Conservation (phyloP, 768 basidiomycete genomes). For the Chalciporus sphaerocephalus region DNA sequence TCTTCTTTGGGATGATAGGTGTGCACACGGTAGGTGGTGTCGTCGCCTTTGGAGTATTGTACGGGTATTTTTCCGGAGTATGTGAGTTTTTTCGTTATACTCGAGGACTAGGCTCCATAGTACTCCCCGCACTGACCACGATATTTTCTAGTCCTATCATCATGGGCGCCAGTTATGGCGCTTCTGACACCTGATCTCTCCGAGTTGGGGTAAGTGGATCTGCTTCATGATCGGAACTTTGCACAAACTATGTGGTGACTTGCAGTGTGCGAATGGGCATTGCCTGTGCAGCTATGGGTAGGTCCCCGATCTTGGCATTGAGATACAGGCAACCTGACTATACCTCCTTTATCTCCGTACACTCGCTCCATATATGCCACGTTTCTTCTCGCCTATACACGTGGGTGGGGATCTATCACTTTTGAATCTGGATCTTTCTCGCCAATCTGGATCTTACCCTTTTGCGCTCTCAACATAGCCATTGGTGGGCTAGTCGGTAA, state of each 20-base stretch:
- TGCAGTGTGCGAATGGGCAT: slow-evolving; percentile 44
- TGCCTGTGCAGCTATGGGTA: slow-evolving; percentile 46
- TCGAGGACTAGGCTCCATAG: not conserved
- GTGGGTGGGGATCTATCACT: no score
- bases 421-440: not conserved
- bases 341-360: not conserved
- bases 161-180: slow-evolving; percentile 43
- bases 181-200: slow-evolving; percentile 42
- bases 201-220: slow-evolving; percentile 45
- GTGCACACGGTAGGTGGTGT: slow-evolving; percentile 37
- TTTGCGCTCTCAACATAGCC: slow-evolving; percentile 8
- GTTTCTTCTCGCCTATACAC: not conserved
- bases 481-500: slow-evolving; percentile 22
- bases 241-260: not conserved
- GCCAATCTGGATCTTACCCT: not conserved
- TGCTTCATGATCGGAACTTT: not conserved
- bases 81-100: slow-evolving; percentile 24
- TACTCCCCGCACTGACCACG: not conserved
- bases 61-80: slow-evolving; percentile 51
- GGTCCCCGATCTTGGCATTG: not conserved
- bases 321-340: not conserved
- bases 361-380: not conserved
- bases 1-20: slow-evolving; percentile 48
- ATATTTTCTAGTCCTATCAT: slow-evolving; percentile 31
- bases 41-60: slow-evolving; percentile 41